Conservation (phyloP, 176 grass and related monocot species). For the Hsuehochloa calcarea region DNA sequence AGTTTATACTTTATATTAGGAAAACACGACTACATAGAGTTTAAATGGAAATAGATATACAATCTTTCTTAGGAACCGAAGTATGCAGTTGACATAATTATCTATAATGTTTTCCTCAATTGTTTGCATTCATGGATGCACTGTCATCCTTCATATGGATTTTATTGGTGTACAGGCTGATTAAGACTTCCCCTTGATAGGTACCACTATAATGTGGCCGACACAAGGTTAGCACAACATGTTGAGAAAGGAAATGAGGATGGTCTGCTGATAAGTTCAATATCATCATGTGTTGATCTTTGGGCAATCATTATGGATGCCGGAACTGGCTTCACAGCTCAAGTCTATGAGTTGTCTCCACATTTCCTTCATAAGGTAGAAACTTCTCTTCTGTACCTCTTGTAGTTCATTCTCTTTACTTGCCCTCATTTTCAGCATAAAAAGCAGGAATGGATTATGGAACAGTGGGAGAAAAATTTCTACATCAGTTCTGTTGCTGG, state of each 20-base stretch:
- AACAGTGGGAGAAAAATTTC: slow-evolving; percentile 73
- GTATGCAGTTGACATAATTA: background rate
- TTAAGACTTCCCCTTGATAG: slow-evolving; percentile 39
- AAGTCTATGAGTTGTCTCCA: slow-evolving; percentile 64
- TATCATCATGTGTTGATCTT: slow-evolving; percentile 67
- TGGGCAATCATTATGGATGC: slow-evolving; percentile 89
- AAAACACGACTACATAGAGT: background rate
- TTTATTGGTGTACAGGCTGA: slow-evolving; percentile 20
- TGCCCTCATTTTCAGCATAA: background rate
- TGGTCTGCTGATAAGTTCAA: slow-evolving; percentile 69
- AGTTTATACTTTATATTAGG: background rate
- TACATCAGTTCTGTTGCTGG: slow-evolving; percentile 76
- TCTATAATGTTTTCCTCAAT: background rate
- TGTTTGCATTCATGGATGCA: slow-evolving; percentile 14
- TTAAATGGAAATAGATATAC: background rate
- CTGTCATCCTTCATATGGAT: background rate
- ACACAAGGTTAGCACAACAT: slow-evolving; percentile 55
- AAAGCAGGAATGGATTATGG: slow-evolving; percentile 75
- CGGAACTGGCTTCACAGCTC: slow-evolving; percentile 65
- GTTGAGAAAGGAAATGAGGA: slow-evolving; percentile 79
- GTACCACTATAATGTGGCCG: slow-evolving; percentile 76
- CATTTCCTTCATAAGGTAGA: slow-evolving; percentile 57
- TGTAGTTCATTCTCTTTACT: slow-evolving; percentile 10
- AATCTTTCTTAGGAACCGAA: background rate
- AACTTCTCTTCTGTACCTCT: background rate